phyloP scores from a whole-genome alignment of 192 early-diverging fungal genomes.

The Coemansia sp. region DNA sequence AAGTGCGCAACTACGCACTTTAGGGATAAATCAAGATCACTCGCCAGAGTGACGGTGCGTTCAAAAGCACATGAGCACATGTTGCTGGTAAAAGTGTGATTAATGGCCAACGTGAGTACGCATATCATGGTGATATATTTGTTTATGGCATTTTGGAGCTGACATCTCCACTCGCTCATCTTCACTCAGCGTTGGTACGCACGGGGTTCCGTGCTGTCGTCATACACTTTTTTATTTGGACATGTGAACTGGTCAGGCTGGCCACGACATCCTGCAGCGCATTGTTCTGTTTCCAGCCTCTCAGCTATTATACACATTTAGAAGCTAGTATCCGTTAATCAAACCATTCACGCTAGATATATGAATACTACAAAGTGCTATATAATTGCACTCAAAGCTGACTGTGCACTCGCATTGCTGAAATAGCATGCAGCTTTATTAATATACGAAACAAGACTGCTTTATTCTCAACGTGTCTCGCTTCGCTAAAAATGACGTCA shows the following conservation, averaged over 20 bases:
- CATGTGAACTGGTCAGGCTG: not conserved
- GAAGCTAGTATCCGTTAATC: not conserved
- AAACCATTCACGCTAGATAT: not conserved
- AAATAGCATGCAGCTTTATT: not conserved
- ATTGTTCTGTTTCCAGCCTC: not conserved
- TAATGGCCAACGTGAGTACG: too few relatives aligned
- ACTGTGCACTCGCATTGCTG: not conserved
- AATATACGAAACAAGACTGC: not conserved
- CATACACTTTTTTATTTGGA: not conserved
- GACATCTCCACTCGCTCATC: not conserved
- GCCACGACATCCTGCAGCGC: too few relatives aligned
- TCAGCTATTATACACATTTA: not conserved
- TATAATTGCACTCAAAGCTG: not conserved
- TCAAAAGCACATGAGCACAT: too few relatives aligned
- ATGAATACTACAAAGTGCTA: not conserved
- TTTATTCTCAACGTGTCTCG: not conserved
- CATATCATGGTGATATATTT: too few relatives aligned
- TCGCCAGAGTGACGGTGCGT: too few relatives aligned
- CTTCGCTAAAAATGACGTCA: not conserved
- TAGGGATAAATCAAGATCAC: too few relatives aligned
- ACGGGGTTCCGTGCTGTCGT: not conserved
- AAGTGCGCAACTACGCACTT: too few relatives aligned
- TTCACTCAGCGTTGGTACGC: not conserved
- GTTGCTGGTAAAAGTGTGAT: too few relatives aligned
- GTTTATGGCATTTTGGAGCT: not conserved